These are phyloP conservation scores for Coprinopsis cinerea DNA, from an alignment of 768 basidiomycete species.

Conservation along the genomic window DNA sequence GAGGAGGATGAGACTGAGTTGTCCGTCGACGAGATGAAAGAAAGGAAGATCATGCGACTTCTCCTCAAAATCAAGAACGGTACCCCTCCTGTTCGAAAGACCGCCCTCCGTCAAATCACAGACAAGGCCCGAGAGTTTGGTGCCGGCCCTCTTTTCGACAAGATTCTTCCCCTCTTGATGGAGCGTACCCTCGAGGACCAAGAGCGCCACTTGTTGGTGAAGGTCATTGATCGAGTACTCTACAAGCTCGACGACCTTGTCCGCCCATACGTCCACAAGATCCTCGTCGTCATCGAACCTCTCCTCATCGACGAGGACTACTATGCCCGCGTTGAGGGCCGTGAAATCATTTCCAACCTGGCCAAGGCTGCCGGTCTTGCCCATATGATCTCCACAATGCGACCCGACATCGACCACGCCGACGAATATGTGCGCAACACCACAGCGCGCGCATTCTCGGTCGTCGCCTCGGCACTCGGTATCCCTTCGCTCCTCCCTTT, in stretches of 20 bases:
- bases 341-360: slow-evolving; percentile 97
- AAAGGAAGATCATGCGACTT: slow-evolving; percentile 98
- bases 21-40: slow-evolving; percentile 97
- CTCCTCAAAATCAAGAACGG: slow-evolving; percentile 99
- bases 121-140: slow-evolving; percentile 99
- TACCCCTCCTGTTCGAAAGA: slow-evolving; percentile 96
- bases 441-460: slow-evolving; percentile 97
- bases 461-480: slow-evolving; percentile 96
- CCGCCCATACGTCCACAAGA: slow-evolving; percentile 98
- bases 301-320: slow-evolving; percentile 98
- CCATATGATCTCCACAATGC: slow-evolving; percentile 99
- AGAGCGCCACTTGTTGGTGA: slow-evolving; percentile 95
- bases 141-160: slow-evolving; percentile 96
- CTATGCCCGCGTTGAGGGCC: slow-evolving; percentile 94
- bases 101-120: slow-evolving; percentile 95
- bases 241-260: slow-evolving; percentile 99
- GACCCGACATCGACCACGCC: slow-evolving; percentile 98
- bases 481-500: slow-evolving; percentile 97
- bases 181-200: slow-evolving; percentile 96
- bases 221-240: slow-evolving; percentile 96
- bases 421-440: slow-evolving; percentile 99
- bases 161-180: slow-evolving; percentile 97
- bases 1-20: slow-evolving; percentile 94
- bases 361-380: slow-evolving; percentile 98
- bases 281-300: slow-evolving; percentile 98